These are phyloP conservation scores for Alternaria sp. DNA, from an alignment of 2,329 filamentous ascomycete species.

Conservation along the genomic window DNA sequence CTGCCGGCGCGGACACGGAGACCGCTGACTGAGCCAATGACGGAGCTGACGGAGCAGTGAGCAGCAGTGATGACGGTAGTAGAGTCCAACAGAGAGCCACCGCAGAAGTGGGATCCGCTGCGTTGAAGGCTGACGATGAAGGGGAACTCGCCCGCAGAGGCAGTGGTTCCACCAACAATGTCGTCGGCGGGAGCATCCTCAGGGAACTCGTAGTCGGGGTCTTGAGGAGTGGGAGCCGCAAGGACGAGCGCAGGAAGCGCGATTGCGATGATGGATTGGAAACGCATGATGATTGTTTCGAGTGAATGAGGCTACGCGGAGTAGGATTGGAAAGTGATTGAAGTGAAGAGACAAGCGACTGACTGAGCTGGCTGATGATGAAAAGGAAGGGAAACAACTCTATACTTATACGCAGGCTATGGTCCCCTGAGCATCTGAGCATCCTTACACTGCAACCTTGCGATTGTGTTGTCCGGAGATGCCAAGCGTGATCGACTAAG, in stretches of 20 bases:
- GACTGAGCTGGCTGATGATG: constrained; percentile 17
- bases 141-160: constrained; percentile 37
- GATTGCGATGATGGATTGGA: constrained; percentile 33
- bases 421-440: background rate
- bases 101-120: constrained; percentile 36
- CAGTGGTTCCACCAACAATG: constrained; percentile 39
- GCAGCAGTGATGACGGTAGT: constrained; percentile 42
- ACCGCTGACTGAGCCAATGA: constrained; percentile 20
- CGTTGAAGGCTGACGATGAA: constrained; percentile 38
- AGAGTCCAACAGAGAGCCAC: constrained; percentile 37
- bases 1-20: constrained; percentile 31
- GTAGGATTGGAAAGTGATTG: constrained; percentile 10
- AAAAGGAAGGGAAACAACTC: background rate
- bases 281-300: constrained; percentile 28
- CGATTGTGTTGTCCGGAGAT: constrained; percentile 7
- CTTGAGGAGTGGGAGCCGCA: constrained; percentile 36
- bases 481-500: constrained; percentile 15
- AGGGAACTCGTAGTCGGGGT: constrained; percentile 15
- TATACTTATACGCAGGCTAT: constrained; percentile 19
- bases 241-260: constrained; percentile 31
- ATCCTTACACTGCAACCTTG: constrained; percentile 10
- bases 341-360: constrained; percentile 23
- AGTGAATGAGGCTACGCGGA: constrained; percentile 8
- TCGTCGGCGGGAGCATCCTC: constrained; percentile 10
- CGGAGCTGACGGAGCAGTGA: constrained; percentile 34